Percentiles rank a stretch among this genome's conserved stretches.
These are phyloP conservation scores for Pseudoscleropodium purum DNA, from an alignment of 225 moss, liverwort and hornwort genomes.

Conservation along the genomic window DNA sequence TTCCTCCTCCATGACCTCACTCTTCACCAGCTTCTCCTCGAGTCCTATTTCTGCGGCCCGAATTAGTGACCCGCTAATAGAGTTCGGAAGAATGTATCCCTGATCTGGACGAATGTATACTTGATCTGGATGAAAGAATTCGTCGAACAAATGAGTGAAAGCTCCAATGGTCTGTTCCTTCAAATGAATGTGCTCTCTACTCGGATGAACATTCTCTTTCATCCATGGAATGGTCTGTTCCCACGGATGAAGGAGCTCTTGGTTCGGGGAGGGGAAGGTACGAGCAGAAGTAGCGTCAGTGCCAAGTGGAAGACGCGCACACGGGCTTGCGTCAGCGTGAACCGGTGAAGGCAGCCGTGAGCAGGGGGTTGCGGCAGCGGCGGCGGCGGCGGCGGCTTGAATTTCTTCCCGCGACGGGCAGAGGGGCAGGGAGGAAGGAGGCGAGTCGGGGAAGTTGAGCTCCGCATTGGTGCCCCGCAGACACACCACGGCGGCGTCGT, in stretches of 20 bases:
- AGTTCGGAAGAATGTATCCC: background rate
- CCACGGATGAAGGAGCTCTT: background rate
- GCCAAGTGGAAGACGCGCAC: background rate
- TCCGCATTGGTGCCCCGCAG: constrained; percentile 56
- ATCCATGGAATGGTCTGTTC: background rate
- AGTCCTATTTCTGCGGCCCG: background rate
- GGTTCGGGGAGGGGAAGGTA: background rate
- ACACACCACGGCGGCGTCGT: constrained; percentile 75
- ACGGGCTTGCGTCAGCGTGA: background rate
- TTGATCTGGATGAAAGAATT: background rate
- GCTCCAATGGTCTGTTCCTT: background rate
- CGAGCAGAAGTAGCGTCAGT: background rate
- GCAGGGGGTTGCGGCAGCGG: constrained; percentile 14
- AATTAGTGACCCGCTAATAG: background rate
- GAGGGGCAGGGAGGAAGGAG: constrained; percentile 34
- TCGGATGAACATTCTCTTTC: background rate
- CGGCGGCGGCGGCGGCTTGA: constrained; percentile 33
- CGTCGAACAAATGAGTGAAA: background rate
- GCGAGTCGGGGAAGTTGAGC: constrained; percentile 78
- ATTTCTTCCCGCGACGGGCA: constrained; percentile 22
- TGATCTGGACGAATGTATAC: background rate
- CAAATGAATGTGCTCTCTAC: background rate
- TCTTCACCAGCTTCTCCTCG: background rate
- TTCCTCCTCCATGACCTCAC: background rate
- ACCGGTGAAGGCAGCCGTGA: background rate